Evolutionary conservation across 176 grass and related monocot species (phyloP).

Genomic region (Typha latifolia): DNA sequence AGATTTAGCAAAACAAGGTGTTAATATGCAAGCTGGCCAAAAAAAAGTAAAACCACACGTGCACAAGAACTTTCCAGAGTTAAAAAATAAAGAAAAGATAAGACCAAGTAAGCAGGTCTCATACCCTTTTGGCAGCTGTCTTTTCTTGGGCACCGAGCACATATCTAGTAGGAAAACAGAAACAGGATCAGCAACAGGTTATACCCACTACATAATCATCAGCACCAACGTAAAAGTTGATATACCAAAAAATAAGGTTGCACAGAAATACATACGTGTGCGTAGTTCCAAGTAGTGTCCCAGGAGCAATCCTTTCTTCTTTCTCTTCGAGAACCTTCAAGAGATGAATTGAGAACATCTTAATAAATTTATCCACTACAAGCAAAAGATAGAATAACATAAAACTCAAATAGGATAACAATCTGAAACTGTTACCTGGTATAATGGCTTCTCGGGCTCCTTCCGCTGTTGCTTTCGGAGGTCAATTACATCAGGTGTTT

Average conservation of each 20-base stretch:
- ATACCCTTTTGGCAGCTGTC: conserved; percentile 68
- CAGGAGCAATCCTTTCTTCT: conserved; percentile 60
- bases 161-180: conserved; percentile 40
- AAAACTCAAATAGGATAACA: background rate
- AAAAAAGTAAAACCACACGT: background rate
- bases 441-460: conserved; percentile 70
- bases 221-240: background rate
- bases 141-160: conserved; percentile 77
- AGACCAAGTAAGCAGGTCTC: conserved; percentile 2
- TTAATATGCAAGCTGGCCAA: background rate
- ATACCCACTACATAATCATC: background rate
- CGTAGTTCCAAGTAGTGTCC: conserved; percentile 52
- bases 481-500: conserved; percentile 96
- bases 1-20: background rate
- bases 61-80: background rate
- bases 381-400: background rate
- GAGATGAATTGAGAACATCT: background rate
- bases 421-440: conserved; percentile 48
- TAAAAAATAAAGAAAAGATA: background rate
- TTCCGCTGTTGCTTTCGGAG: conserved; percentile 90
- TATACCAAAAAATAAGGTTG: conserved; percentile 1
- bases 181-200: background rate
- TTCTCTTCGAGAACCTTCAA: conserved; percentile 65
- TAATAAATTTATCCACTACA: background rate
- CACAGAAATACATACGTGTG: conserved; percentile 49